Base-by-base conservation (phyloP, 2,329 filamentous ascomycete genomes). In the Xylaria digitata region DNA sequence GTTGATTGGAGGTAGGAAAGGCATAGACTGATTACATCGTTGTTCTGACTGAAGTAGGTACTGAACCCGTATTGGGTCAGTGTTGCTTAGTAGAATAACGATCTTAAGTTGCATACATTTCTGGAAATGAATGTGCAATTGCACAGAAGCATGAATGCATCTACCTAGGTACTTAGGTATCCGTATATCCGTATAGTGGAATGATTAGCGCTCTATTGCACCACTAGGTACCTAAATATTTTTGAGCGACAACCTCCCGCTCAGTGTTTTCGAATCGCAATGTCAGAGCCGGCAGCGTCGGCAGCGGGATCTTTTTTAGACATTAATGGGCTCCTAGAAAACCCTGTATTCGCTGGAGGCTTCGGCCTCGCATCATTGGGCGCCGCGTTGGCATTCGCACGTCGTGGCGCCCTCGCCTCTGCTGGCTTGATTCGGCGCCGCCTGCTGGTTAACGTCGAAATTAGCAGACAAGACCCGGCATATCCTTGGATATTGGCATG, bases 401-500 rank as follows among this genome's bases (percentile, higher is more conserved):
- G 96, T 70, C 91, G 91, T 76, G 92, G 92, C 40, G 79, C 92
- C 66, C 87, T 94, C 67, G 84, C 89, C 74, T 89, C 89, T 61
- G 89, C 90, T n/a, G 86, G 87, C 49, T 85, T 96, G 63, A 82
- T 97, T 65, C 92, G 93, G 56, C 90, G 91, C 60, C 92, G 95
- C 55, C 89, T 99, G 81, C 89, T 99, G 34, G 93, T 98, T 74
- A 94, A 97, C 75, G 89, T 99, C 75, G 96, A 99, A 80, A 97
- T 99, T 79, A 95, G 92, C 79, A 92, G 93, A 77, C 92, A 95
- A 75, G 96, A 99, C 80, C 89, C 93, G 50, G 94, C 95, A 1
- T 99, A 98, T 78, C 90, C 90, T 46, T 98, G 94, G 95, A 89
- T 99, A 48, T 85, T 99, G 9, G 90, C 94, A 71, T 99, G 96